These are phyloP conservation scores for Trichoderma cornu-damae DNA, from an alignment of 2,329 filamentous ascomycete species.

Conservation along the genomic window DNA sequence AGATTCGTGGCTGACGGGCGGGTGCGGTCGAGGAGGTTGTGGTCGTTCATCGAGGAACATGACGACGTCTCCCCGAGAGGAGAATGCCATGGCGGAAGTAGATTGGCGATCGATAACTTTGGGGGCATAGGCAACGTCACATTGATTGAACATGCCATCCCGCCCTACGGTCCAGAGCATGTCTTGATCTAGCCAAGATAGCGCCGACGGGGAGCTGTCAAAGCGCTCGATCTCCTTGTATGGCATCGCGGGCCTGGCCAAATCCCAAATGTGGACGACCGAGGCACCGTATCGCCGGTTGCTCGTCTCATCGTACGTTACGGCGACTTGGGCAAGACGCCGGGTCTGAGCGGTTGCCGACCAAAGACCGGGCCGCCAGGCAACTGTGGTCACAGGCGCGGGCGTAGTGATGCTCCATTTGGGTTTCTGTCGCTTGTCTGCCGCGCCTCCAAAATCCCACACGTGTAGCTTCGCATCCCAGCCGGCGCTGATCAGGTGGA, in stretches of 20 bases:
- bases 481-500: conserved; percentile 60
- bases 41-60: conserved; percentile 58
- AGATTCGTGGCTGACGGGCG: conserved; percentile 33
- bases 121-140: conserved; percentile 59
- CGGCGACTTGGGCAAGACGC: conserved; percentile 56
- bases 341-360: conserved; percentile 57
- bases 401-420: conserved; percentile 58
- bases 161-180: conserved; percentile 61
- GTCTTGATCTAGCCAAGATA: conserved; percentile 61
- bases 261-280: conserved; percentile 61
- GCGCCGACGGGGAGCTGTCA: conserved; percentile 49
- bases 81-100: conserved; percentile 57
- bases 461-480: conserved; percentile 58
- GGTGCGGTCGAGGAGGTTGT: conserved; percentile 40
- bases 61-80: conserved; percentile 53
- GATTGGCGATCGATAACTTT: conserved; percentile 59
- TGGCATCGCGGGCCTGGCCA: conserved; percentile 61
- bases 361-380: conserved; percentile 62
- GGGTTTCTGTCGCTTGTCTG: conserved; percentile 60
- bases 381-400: conserved; percentile 53
- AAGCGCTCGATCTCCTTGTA: conserved; percentile 62
- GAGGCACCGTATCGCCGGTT: conserved; percentile 51
- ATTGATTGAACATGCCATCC: conserved; percentile 59
- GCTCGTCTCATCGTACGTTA: conserved; percentile 56
- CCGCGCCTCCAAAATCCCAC: conserved; percentile 58